phyloP scores from a whole-genome alignment of 352 stramenopile species.

The Globisporangium paddicum region DNA sequence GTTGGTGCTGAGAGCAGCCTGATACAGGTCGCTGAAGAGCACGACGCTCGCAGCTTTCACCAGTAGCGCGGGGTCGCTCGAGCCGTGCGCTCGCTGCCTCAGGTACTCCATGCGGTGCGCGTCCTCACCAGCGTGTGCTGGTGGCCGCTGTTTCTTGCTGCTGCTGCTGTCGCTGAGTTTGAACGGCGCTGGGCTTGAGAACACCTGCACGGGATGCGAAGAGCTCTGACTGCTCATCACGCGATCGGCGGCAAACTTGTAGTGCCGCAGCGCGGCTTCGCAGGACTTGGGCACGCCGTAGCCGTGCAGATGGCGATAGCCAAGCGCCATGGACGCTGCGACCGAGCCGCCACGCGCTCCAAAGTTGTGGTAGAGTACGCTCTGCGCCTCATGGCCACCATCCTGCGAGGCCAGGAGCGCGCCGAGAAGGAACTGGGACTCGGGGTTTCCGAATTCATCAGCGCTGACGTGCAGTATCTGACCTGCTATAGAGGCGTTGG shows the following conservation, averaged over 20 bases:
- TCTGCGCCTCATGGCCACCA: constrained; percentile 8
- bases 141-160: constrained; percentile 13
- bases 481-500: constrained; percentile 19
- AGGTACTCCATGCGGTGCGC: constrained; percentile 46
- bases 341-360: constrained; percentile 32
- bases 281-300: constrained; percentile 47
- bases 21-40: constrained; percentile 42
- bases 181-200: constrained; percentile 24
- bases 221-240: constrained; percentile 27
- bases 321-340: constrained; percentile 56
- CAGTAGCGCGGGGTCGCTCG: constrained; percentile 24
- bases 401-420: constrained; percentile 17
- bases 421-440: constrained; percentile 47
- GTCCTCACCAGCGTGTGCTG: constrained; percentile 26
- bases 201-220: constrained; percentile 30
- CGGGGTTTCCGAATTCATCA: constrained; percentile 11
- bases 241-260: constrained; percentile 64
- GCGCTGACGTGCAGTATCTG: constrained; percentile 44
- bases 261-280: constrained; percentile 52
- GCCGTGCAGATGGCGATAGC: constrained; percentile 58
- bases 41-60: constrained; percentile 48
- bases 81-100: constrained; percentile 25
- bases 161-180: constrained; percentile 31
- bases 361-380: constrained; percentile 60
- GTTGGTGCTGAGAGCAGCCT: background rate